phyloP scores from a whole-genome alignment of 2,329 filamentous ascomycete genomes.

The Pseudogymnoascus sp. region DNA sequence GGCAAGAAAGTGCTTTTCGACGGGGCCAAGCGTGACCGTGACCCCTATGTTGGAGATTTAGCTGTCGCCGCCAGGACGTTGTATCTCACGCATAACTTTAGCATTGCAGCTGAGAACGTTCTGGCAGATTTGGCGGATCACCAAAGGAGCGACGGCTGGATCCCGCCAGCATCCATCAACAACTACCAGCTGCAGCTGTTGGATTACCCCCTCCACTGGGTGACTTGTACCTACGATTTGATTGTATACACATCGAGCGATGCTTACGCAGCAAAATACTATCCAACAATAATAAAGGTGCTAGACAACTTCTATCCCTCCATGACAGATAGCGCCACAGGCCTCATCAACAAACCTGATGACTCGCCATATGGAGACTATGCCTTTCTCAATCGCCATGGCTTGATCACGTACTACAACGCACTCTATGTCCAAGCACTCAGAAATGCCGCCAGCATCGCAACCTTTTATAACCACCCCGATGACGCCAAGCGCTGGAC shows the following conservation, averaged over 20 bases:
- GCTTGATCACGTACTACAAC: conserved; percentile 45
- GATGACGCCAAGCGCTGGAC: conserved; percentile 35
- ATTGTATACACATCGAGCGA: conserved; percentile 43
- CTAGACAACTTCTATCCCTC: conserved; percentile 41
- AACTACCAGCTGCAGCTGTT: conserved; percentile 41
- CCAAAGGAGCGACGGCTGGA: conserved; percentile 44
- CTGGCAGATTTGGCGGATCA: conserved; percentile 42
- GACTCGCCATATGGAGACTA: conserved; percentile 42
- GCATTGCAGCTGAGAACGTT: conserved; percentile 37
- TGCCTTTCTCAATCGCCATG: conserved; percentile 41
- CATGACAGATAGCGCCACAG: conserved; percentile 33
- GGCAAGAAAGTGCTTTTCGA: conserved; percentile 42
- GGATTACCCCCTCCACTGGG: conserved; percentile 48
- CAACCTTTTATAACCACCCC: conserved; percentile 25
- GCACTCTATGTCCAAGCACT: conserved; percentile 42
- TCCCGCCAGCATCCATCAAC: conserved; percentile 39
- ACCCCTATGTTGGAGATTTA: conserved; percentile 46
- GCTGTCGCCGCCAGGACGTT: conserved; percentile 41
- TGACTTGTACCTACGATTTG: conserved; percentile 40
- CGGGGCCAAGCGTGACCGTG: conserved; percentile 44
- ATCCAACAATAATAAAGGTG: conserved; percentile 32
- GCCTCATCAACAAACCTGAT: conserved; percentile 35
- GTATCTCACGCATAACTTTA: conserved; percentile 39
- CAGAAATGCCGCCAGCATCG: conserved; percentile 36
- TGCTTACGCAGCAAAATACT: conserved; percentile 36